Base-by-base conservation (phyloP, 805 yeast genomes). In the Candida quercuum region DNA sequence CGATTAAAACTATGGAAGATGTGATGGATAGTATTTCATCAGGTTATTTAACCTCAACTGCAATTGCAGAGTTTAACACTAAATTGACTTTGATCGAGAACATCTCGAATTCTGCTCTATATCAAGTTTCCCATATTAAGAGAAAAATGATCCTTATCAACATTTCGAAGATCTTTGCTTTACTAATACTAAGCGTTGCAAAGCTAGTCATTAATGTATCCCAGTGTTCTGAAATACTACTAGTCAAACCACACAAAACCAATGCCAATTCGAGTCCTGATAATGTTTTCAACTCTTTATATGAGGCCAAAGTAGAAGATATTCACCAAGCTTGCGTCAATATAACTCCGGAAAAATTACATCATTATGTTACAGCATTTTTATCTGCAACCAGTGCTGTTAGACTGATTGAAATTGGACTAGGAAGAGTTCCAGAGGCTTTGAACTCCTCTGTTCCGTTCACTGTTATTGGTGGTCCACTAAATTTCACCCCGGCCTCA, bases 391-490 rank as follows among this genome's bases (percentile, higher is more conserved):
- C 55, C 23, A 63, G 60, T 9, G 47, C 61, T 11, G 54, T 65
- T 6, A 45, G 56, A 11, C 37, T 67, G 17, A 38, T 71, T 14
- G 69, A 67, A 35, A 35, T 70, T 8, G 73, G 70, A 5, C 54
- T 58, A 39, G 72, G 71, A 10, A 51, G 54, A 7, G 49, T 60
- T n/a, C 56, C 55, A 5, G 61, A 56, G 27, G 44, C 43, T 10
- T 14, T 29, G 1, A 28, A 37, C n/a, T 38, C 51, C 3, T 38
- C 32, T 3, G 26, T 42, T 1, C 57, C 58, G 7, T 27, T 46
- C 6, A 43, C 52, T 2, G 59, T 57, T 5, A 42, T 57, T 28
- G 55, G 56, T 25, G 63, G 65, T 5, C 64, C 64, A 8, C 45
- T 48, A 15, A 51, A 46, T 30, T 51, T 51, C 19, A 40, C 46